Percentiles rank a stretch among this genome's conserved stretches.
These are phyloP conservation scores for Coelastrella sp. DNA, from an alignment of 139 green algal species.

Conservation along the genomic window DNA sequence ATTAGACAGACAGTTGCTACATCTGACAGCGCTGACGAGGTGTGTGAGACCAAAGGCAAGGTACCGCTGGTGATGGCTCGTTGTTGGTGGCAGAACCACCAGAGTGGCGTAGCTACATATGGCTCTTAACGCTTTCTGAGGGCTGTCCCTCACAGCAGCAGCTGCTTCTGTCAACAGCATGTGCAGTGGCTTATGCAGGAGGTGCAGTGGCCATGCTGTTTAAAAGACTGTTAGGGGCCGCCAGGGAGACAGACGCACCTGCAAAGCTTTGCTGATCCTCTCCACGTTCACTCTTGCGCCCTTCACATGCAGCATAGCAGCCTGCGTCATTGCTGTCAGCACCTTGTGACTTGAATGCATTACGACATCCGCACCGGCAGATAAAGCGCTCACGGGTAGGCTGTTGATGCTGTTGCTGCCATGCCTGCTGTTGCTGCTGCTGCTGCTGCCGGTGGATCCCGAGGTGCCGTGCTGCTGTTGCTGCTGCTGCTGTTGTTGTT, in stretches of 20 bases:
- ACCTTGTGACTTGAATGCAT: constrained; percentile 97
- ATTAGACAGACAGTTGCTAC: not conserved
- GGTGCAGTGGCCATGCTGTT: not conserved
- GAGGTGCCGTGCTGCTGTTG: constrained; percentile 59
- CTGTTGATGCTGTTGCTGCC: not conserved
- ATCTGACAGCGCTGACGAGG: not conserved
- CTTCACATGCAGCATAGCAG: constrained; percentile 90
- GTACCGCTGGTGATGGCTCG: no score
- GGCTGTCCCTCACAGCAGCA: not conserved
- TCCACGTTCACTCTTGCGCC: constrained; percentile 43
- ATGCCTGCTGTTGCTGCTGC: constrained; percentile 29
- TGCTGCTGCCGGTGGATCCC: constrained; percentile 52
- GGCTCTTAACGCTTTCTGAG: no score
- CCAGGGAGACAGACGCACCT: constrained; percentile 44
- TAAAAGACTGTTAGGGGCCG: not conserved
- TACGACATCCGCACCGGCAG: constrained; percentile 82
- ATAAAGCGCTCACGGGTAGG: constrained; percentile 56
- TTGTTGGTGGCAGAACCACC: no score
- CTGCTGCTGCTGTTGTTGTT: constrained; percentile 16
- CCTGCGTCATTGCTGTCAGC: constrained; percentile 88
- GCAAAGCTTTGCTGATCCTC: constrained; percentile 56
- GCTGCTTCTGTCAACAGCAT: no score
- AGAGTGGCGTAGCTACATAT: no score
- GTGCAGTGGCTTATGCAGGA: not conserved
- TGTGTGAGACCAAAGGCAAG: no score